Percentiles rank a stretch among this genome's conserved stretches.
Evolutionary conservation across 768 basidiomycete genomes (phyloP).

Genomic region (Tremella fuciformis): DNA sequence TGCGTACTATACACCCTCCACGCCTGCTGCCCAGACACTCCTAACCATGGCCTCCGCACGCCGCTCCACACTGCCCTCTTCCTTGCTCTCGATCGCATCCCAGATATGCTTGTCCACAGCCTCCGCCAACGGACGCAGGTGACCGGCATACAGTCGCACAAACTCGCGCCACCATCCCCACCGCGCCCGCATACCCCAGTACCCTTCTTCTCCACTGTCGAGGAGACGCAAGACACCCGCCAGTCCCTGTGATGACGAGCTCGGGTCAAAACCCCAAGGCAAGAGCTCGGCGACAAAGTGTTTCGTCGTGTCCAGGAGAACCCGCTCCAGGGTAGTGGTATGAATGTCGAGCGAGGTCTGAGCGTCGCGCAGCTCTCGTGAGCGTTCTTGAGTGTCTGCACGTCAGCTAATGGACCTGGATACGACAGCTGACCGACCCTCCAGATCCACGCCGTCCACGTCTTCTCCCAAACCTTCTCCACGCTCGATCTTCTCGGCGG

Average conservation of each 20-base stretch:
- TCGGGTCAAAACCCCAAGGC: conserved; percentile 24
- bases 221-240: conserved; percentile 31
- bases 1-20: too few species aligned
- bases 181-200: conserved; percentile 37
- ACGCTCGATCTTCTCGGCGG: conserved; percentile 57
- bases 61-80: conserved; percentile 15
- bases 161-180: conserved; percentile 49
- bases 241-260: conserved; percentile 23
- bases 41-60: conserved; percentile 35
- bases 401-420: conserved; percentile 4
- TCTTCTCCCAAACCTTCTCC: conserved; percentile 66
- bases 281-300: conserved; percentile 35
- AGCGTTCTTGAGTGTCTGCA: conserved; percentile 20
- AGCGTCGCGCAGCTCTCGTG: conserved; percentile 36
- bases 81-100: neutral
- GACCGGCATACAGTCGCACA: conserved; percentile 32
- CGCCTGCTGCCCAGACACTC: conserved; percentile 22
- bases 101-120: conserved; percentile 25
- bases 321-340: conserved; percentile 32
- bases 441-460: conserved; percentile 50
- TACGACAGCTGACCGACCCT: conserved; percentile 13
- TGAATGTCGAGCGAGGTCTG: conserved; percentile 43
- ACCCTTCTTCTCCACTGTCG: conserved; percentile 37
- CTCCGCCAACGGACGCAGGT: conserved; percentile 25
- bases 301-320: conserved; percentile 28